phyloP scores from a whole-genome alignment of 345 rosid genomes.

The Bruguiera parviflora region DNA sequence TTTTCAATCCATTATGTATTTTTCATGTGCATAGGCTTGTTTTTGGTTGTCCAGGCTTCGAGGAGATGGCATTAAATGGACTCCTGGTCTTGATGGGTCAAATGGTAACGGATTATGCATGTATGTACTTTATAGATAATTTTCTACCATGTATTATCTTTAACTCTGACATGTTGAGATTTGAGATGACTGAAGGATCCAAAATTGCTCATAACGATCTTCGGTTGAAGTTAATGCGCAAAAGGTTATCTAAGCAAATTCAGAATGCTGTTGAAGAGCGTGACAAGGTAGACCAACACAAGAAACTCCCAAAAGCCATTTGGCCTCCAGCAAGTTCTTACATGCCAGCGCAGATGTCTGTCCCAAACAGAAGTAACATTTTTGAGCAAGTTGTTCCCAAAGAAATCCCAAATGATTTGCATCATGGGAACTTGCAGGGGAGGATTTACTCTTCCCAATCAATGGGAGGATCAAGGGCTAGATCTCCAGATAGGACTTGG shows the following conservation, averaged over 20 bases:
- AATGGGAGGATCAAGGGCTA: conserved; percentile 20
- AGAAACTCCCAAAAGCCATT: conserved; percentile 13
- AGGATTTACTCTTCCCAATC: conserved; percentile 23
- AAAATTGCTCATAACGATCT: conserved; percentile 34
- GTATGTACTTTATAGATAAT: not conserved
- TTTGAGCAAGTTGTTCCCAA: conserved; percentile 6
- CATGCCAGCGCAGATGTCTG: conserved; percentile 13
- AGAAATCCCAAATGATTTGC: conserved; percentile 17
- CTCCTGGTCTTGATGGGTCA: not conserved
- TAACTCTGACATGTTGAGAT: conserved; percentile 11
- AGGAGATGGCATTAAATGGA: conserved; percentile 22
- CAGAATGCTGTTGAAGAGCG: conserved; percentile 9
- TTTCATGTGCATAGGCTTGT: not conserved
- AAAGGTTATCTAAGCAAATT: conserved; percentile 23
- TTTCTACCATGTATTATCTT: not conserved
- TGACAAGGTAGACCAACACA: not conserved
- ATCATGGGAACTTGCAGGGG: conserved; percentile 17
- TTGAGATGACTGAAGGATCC: conserved; percentile 30
- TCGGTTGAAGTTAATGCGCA: conserved; percentile 34
- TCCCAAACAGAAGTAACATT: conserved; percentile 16
- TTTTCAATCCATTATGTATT: too few species aligned
- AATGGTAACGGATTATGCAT: conserved; percentile 13
- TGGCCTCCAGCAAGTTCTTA: conserved; percentile 15
- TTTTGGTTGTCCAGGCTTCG: conserved; percentile 17
- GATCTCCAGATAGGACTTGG: conserved; percentile 29